phyloP scores from a whole-genome alignment of 441 rosid genomes.

The Metrosideros polymorpha region DNA sequence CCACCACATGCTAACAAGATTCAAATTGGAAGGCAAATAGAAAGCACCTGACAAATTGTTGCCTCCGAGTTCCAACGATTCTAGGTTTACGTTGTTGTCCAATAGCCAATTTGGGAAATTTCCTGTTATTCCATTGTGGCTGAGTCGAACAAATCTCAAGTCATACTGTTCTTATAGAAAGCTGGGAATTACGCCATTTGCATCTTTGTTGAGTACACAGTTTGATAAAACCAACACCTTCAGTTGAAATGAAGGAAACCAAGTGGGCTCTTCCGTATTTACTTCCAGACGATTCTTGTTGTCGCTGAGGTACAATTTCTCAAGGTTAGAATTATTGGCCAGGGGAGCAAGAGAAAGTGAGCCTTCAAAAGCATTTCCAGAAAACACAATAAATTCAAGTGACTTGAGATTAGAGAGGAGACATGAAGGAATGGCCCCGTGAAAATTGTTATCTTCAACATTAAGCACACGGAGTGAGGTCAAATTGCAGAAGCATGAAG shows the following conservation, averaged over 20 bases:
- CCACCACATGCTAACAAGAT: rapidly evolving
- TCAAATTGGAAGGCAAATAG: not conserved
- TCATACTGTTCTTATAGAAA: not conserved
- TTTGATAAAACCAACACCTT: not conserved
- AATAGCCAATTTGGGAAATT: not conserved
- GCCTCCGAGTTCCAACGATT: rapidly evolving
- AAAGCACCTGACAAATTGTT: not conserved
- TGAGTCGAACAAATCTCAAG: not conserved
- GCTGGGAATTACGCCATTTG: not conserved
- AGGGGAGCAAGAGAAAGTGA: not conserved
- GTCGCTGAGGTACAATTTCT: not conserved
- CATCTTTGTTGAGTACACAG: not conserved
- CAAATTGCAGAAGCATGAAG: not conserved
- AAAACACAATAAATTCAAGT: not conserved
- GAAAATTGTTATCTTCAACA: rapidly evolving
- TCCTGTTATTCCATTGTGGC: not conserved
- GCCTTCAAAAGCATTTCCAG: not conserved
- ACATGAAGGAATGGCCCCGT: not conserved
- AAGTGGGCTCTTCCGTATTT: not conserved
- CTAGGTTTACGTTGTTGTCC: not conserved
- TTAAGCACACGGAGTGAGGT: not conserved
- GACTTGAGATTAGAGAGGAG: not conserved
- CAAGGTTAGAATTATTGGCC: not conserved
- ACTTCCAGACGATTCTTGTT: not conserved
- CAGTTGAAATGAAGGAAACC: not conserved